Percentiles rank a stretch among this genome's conserved stretches.
These are phyloP conservation scores for Peniophora sp. DNA, from an alignment of 1,284 basidiomycete species.

Conservation along the genomic window DNA sequence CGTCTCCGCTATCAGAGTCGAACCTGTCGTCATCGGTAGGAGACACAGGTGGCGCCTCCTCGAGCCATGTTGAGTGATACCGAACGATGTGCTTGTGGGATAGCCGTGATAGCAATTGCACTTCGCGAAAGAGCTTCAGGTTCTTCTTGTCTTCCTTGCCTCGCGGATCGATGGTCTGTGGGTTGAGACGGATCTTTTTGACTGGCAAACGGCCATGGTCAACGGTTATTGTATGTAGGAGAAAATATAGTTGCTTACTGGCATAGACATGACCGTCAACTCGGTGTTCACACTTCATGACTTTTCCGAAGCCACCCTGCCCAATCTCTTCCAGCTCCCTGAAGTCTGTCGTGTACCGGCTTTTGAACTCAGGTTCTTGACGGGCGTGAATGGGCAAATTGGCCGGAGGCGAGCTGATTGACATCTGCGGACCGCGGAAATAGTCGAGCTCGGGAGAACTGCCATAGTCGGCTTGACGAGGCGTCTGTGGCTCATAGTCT, in stretches of 20 bases:
- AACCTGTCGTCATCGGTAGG: slow-evolving; percentile 23
- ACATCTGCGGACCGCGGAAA: slow-evolving; percentile 34
- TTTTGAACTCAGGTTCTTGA: too few species aligned
- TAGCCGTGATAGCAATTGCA: slow-evolving; percentile 81
- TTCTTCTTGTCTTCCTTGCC: slow-evolving; percentile 68
- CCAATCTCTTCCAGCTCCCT: slow-evolving; percentile 28
- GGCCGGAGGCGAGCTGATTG: slow-evolving; percentile 21
- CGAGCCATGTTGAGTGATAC: slow-evolving; percentile 83
- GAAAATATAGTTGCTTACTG: slow-evolving; percentile 28
- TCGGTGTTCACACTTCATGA: slow-evolving; percentile 89
- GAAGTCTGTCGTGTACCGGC: too few species aligned
- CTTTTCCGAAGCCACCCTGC: slow-evolving; percentile 88
- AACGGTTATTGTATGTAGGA: slow-evolving; percentile 1
- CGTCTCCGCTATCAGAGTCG: slow-evolving; percentile 30
- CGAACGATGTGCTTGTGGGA: slow-evolving; percentile 89
- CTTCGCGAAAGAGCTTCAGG: slow-evolving; percentile 85
- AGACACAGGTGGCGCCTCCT: slow-evolving; percentile 47
- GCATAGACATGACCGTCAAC: slow-evolving; percentile 70
- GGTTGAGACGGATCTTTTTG: slow-evolving; percentile 78
- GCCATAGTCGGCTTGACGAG: slow-evolving; percentile 30
- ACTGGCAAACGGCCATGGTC: slow-evolving; percentile 30
- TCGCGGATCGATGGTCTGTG: background rate
- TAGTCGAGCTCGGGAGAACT: slow-evolving; percentile 60
- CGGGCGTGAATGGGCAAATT: background rate
- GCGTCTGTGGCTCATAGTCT: slow-evolving; percentile 33